Conservation (phyloP, 768 basidiomycete genomes). For the Collybia mongolica region DNA sequence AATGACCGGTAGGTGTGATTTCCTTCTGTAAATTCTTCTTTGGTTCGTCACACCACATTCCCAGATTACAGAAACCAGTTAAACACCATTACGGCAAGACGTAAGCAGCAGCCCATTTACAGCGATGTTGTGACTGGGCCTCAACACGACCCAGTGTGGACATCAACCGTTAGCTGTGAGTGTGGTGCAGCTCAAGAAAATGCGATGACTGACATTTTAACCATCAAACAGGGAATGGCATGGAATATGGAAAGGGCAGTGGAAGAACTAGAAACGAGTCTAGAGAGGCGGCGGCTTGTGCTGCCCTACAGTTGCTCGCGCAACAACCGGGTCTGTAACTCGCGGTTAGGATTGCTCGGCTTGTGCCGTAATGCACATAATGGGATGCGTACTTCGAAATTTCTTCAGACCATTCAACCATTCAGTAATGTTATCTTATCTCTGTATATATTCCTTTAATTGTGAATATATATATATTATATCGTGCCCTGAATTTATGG, state of each 20-base stretch:
- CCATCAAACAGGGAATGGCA: constrained; percentile 9
- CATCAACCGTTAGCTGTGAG: constrained; percentile 24
- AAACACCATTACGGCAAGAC: constrained; percentile 14
- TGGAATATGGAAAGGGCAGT: constrained; percentile 10
- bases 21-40: not conserved
- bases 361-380: too few relatives aligned
- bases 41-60: not conserved
- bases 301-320: constrained; percentile 1
- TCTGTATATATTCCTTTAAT: too few relatives aligned
- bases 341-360: too few relatives aligned
- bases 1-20: too few relatives aligned
- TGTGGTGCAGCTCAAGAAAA: not conserved
- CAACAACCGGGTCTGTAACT: too few relatives aligned
- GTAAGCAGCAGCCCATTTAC: constrained; percentile 7
- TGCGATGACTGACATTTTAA: not conserved
- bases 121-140: constrained; percentile 17
- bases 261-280: constrained; percentile 6
- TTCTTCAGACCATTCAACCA: too few relatives aligned
- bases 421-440: too few relatives aligned
- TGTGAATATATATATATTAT: too few relatives aligned
- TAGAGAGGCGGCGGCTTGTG: constrained; percentile 7
- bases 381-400: too few relatives aligned
- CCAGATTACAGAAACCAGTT: constrained; percentile 17
- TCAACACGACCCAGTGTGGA: constrained; percentile 23
- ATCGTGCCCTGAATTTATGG: too few relatives aligned